Evolutionary conservation across 2,329 filamentous ascomycete genomes (phyloP).

Genomic region (Elsinoe batatas): DNA sequence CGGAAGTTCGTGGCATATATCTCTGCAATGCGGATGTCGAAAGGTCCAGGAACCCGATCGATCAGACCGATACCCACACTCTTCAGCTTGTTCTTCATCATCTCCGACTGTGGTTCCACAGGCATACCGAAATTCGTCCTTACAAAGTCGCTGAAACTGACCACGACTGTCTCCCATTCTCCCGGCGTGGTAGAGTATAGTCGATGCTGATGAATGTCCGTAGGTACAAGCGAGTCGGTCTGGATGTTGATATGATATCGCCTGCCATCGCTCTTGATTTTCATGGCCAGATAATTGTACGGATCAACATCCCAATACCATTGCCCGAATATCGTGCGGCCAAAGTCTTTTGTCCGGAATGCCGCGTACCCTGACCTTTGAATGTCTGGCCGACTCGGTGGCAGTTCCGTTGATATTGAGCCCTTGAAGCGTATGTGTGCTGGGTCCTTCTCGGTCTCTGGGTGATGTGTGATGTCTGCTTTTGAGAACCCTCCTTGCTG

Average conservation of each 20-base stretch:
- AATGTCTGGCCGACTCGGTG: constrained; percentile 60
- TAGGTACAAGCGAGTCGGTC: constrained; percentile 84
- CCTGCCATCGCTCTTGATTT: constrained; percentile 81
- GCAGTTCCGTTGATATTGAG: constrained; percentile 75
- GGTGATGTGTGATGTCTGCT: constrained; percentile 58
- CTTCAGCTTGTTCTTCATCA: constrained; percentile 74
- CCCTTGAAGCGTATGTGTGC: constrained; percentile 77
- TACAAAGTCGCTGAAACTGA: constrained; percentile 88
- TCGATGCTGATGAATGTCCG: constrained; percentile 92
- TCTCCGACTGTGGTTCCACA: constrained; percentile 84
- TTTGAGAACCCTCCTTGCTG: constrained; percentile 81
- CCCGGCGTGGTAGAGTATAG: constrained; percentile 69
- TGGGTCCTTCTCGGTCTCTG: constrained; percentile 37
- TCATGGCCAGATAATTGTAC: constrained; percentile 76
- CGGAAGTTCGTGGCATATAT: constrained; percentile 81
- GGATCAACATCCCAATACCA: constrained; percentile 82
- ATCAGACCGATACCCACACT: constrained; percentile 82
- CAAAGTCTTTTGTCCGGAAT: constrained; percentile 72
- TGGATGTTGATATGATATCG: constrained; percentile 94
- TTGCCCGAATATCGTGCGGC: constrained; percentile 73
- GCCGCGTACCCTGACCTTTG: constrained; percentile 79
- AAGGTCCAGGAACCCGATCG: constrained; percentile 79
- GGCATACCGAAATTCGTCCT: constrained; percentile 87
- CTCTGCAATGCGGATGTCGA: constrained; percentile 72
- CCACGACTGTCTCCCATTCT: constrained; percentile 89